Percentiles rank a stretch among this genome's conserved stretches.
These are phyloP conservation scores for Claviceps pusilla DNA, from an alignment of 2,329 filamentous ascomycete species.

Conservation along the genomic window DNA sequence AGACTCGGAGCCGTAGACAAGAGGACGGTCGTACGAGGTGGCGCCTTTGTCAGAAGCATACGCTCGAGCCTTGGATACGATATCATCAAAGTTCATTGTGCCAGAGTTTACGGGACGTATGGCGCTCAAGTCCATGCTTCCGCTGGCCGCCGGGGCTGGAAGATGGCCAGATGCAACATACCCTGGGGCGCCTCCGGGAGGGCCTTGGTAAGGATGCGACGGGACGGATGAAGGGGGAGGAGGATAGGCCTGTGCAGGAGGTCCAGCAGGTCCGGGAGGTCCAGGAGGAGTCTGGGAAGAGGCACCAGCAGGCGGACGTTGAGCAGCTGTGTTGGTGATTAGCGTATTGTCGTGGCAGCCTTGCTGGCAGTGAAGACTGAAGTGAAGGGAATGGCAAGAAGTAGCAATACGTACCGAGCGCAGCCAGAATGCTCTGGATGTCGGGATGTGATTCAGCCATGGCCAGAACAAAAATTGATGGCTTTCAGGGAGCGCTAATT, in stretches of 20 bases:
- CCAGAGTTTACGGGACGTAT: conserved; percentile 69
- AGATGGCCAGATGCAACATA: conserved; percentile 31
- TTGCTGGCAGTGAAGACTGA: neutral
- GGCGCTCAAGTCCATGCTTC: conserved; percentile 63
- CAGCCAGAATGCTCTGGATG: conserved; percentile 33
- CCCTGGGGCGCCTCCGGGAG: conserved; percentile 19
- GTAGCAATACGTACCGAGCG: conserved; percentile 25
- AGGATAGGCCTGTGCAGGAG: conserved; percentile 23
- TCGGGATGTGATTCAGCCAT: conserved; percentile 27
- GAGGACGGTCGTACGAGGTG: conserved; percentile 43
- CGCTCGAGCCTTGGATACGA: conserved; percentile 69
- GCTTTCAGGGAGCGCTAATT: neutral
- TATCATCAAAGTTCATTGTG: conserved; percentile 69
- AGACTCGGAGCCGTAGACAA: conserved; percentile 26
- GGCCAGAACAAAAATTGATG: neutral
- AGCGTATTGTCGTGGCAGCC: neutral
- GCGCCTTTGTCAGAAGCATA: conserved; percentile 69
- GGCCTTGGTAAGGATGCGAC: conserved; percentile 22
- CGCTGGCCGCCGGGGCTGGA: conserved; percentile 56
- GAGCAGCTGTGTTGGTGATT: conserved; percentile 22
- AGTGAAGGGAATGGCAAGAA: neutral
- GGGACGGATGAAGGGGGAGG: conserved; percentile 23
- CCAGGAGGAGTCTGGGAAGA: conserved; percentile 28
- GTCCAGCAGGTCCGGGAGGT: conserved; percentile 19
- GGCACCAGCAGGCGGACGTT: conserved; percentile 27